Conservation (phyloP, 169 alveolate species). For the Plasmodium relictum region DNA sequence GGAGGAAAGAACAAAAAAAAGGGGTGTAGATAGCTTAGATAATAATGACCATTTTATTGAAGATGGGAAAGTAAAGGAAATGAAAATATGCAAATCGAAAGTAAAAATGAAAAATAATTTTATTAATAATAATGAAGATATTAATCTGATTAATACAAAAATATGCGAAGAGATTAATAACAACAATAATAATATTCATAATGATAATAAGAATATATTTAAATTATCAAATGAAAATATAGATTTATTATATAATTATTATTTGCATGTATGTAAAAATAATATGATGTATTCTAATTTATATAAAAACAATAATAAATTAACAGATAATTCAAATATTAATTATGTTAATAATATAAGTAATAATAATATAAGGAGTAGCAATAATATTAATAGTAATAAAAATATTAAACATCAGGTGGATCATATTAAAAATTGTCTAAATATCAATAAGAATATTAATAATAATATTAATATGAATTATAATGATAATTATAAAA, state of each 20-base stretch:
- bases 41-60: neutral
- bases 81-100: neutral
- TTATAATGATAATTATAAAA: neutral
- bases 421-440: neutral
- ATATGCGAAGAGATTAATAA: conserved; percentile 1
- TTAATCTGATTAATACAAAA: neutral
- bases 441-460: neutral
- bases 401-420: neutral
- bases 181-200: neutral
- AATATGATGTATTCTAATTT: conserved; percentile 1
- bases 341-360: neutral
- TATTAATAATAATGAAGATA: neutral
- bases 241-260: conserved; percentile 26
- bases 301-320: neutral
- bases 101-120: neutral
- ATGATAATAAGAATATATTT: neutral
- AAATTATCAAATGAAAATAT: conserved; percentile 31
- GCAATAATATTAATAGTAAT: neutral
- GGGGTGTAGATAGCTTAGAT: neutral
- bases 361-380: neutral
- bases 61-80: neutral
- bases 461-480: neutral
- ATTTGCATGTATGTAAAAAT: conserved; percentile 20
- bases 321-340: neutral
- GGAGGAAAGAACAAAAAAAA: conserved; percentile 4